These are phyloP conservation scores for Capsicum pubescens DNA, from an alignment of 257 asterid species.

Conservation along the genomic window DNA sequence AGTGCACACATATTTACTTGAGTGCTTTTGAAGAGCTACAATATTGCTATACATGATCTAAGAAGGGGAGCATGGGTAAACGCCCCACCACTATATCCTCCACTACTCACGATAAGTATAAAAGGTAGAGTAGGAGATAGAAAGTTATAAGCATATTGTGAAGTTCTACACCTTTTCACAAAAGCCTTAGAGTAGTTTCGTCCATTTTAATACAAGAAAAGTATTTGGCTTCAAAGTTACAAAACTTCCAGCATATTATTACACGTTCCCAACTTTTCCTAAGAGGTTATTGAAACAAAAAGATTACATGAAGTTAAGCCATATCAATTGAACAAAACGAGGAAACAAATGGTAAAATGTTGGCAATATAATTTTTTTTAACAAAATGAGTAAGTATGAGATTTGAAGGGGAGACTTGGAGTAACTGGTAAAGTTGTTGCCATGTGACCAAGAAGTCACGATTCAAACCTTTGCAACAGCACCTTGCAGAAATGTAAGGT, in stretches of 20 bases:
- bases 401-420: background rate
- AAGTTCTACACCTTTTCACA: background rate
- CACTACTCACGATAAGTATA: conserved; percentile 15
- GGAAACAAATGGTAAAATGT: background rate
- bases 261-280: conserved; percentile 22
- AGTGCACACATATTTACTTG: background rate
- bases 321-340: conserved; percentile 16
- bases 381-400: background rate
- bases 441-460: too few species aligned
- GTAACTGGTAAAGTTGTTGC: too few species aligned
- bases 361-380: background rate
- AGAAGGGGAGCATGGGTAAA: background rate
- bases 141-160: background rate
- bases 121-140: conserved; percentile 14
- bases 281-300: background rate
- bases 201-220: conserved; percentile 4
- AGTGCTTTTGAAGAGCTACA: background rate
- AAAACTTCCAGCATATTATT: background rate
- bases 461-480: too few species aligned
- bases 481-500: too few species aligned
- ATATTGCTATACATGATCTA: background rate
- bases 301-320: background rate
- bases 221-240: conserved; percentile 4
- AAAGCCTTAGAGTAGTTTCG: background rate
- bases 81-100: background rate